Conservation (phyloP, 1,284 basidiomycete species). For the Heliocybe sulcata region DNA sequence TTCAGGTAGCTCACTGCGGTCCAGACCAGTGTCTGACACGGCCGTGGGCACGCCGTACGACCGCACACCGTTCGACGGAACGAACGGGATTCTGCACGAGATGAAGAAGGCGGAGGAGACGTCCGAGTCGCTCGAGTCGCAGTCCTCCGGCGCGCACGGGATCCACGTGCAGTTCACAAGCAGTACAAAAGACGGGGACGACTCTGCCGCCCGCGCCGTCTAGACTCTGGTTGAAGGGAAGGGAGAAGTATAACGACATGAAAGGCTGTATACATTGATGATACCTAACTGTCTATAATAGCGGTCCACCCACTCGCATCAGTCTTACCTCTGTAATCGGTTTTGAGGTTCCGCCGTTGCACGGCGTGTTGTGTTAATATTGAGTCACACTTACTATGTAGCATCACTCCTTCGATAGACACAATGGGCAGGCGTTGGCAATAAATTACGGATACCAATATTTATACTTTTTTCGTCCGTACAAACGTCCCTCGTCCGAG, state of each 20-base stretch:
- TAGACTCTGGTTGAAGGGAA: background rate
- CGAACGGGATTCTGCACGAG: background rate
- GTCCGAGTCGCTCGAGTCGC: background rate
- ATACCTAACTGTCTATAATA: background rate
- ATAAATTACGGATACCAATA: background rate
- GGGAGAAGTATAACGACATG: no score
- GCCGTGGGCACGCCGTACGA: background rate
- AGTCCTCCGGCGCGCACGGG: background rate
- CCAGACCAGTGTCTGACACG: background rate
- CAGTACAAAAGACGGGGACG: background rate
- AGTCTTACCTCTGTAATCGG: background rate
- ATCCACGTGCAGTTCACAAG: background rate
- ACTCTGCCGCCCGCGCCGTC: background rate
- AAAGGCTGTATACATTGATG: no score
- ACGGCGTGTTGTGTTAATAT: constrained; percentile 1
- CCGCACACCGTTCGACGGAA: background rate
- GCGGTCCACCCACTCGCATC: background rate
- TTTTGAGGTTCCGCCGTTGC: background rate
- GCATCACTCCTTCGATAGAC: background rate
- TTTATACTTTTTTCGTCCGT: background rate
- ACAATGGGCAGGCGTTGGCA: background rate
- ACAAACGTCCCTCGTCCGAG: background rate
- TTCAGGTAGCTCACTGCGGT: no score
- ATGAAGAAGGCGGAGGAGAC: background rate
- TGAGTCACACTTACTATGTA: background rate